Evolutionary conservation across 306 rosid species (phyloP), one percentile per base, ranked within the genome.

Genomic region (Vigna mungo): DNA sequence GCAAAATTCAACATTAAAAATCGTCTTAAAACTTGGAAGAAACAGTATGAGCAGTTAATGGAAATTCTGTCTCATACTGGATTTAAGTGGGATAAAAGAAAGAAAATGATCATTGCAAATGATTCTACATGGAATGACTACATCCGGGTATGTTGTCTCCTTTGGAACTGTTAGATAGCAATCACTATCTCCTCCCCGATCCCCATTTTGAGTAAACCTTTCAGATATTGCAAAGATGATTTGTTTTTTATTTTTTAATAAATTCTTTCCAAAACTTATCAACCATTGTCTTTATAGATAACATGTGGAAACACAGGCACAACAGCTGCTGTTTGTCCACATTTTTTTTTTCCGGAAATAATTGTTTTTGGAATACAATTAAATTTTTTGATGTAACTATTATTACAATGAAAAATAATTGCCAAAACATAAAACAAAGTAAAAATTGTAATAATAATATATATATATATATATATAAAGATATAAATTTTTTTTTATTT

Each of bases 21-120:
- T 59, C 84, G 88, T 34, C 92, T 88, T 46, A 86, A 78, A 82
- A 88, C 92, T 68, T 86, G 78, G 88, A 86, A 82, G 85, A 88
- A 73, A 71, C 88, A 82, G 59, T 84, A 84, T 77, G 86, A 83
- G 46, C 69, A 76, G 53, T 36, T 84, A 37, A 84, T 81, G 81
- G 86, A 88, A 76, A 18, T 88, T 61, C 76, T 85, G 49, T 78
- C 82, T 67, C 85, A 83, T 84, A 25, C 67, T 72, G 86, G 88
- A 75, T 88, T 88, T 78, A 78, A 61, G 76, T 88, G 91, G 91
- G 91, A 88, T 63, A 84, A 69, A 84, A 78, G 81, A 32, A 75
- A 60, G 80, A 88, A 88, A 85, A 78, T 84, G 79, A 51, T 88
- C 46, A 37, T 56, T 72, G 91, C 88, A 56, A 72, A 69, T 76